A percentile compares a stretch with the other conserved stretches of the same genome.
Conservation (phyloP, 169 alveolate genomes). For the Plasmodium yoelii region DNA sequence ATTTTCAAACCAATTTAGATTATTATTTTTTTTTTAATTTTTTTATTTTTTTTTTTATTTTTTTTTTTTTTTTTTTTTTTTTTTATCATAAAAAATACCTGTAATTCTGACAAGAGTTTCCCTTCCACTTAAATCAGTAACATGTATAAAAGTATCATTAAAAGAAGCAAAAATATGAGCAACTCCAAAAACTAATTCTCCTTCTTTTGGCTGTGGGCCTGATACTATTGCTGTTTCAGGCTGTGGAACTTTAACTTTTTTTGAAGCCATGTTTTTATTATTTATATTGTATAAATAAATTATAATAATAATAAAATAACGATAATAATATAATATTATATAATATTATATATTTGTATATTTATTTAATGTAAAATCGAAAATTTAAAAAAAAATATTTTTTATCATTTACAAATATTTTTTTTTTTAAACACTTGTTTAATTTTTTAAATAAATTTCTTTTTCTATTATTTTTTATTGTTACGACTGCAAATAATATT, state of each 20-base stretch:
- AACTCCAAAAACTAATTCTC: slow-evolving; percentile 97
- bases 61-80: neutral
- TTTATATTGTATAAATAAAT: neutral
- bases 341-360: too few relatives aligned
- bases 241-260: slow-evolving; percentile 65
- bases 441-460: neutral
- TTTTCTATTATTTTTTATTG: neutral
- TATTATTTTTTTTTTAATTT: neutral
- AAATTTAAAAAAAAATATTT: too few relatives aligned
- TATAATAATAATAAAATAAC: neutral
- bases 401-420: neutral
- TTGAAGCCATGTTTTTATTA: slow-evolving; percentile 56
- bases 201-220: slow-evolving; percentile 92
- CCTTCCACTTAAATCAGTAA: slow-evolving; percentile 99
- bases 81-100: slow-evolving; percentile 79
- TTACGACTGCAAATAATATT: too few relatives aligned
- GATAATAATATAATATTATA: too few relatives aligned
- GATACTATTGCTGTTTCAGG: slow-evolving; percentile 79
- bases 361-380: neutral
- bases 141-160: slow-evolving; percentile 99
- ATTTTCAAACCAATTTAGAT: neutral
- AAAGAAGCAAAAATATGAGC: slow-evolving; percentile 99
- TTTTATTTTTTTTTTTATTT: slow-evolving; percentile 1
- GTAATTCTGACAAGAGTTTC: slow-evolving; percentile 99
- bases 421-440: neutral